phyloP scores from a whole-genome alignment of 805 yeast species.

The Saturnispora hagleri region DNA sequence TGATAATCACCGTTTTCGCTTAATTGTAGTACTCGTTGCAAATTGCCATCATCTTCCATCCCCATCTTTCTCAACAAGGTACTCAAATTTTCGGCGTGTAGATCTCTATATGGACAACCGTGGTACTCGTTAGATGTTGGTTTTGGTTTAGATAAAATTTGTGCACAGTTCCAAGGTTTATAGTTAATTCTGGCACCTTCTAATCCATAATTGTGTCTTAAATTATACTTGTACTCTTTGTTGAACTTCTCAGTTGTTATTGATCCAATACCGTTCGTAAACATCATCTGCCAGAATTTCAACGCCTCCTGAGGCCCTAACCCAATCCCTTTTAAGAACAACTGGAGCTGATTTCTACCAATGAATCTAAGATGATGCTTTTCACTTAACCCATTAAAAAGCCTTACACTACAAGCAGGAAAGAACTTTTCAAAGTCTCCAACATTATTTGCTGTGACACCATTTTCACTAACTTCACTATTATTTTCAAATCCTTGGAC shows the following conservation, averaged over 20 bases:
- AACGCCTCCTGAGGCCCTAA: constrained; percentile 79
- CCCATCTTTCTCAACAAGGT: constrained; percentile 55
- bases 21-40: constrained; percentile 55
- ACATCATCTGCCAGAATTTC: constrained; percentile 72
- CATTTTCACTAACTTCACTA: constrained; percentile 9
- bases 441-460: constrained; percentile 53
- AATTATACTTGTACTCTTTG: constrained; percentile 81
- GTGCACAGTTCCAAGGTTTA: constrained; percentile 77
- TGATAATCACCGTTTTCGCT: constrained; percentile 66
- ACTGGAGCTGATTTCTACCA: constrained; percentile 78
- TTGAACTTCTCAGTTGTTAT: constrained; percentile 67
- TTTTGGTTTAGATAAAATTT: constrained; percentile 62
- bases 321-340: constrained; percentile 87
- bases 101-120: constrained; percentile 89
- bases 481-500: constrained; percentile 20
- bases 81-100: constrained; percentile 54
- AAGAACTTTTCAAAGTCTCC: constrained; percentile 50
- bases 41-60: constrained; percentile 41
- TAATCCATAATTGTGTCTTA: constrained; percentile 83
- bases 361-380: constrained; percentile 70
- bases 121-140: constrained; percentile 64
- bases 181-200: constrained; percentile 86
- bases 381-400: constrained; percentile 51
- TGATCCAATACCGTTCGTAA: constrained; percentile 39
- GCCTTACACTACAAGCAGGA: constrained; percentile 62